Evolutionary conservation across 495 filamentous ascomycete genomes (phyloP).

Genomic region (Penicillium lagena): DNA sequence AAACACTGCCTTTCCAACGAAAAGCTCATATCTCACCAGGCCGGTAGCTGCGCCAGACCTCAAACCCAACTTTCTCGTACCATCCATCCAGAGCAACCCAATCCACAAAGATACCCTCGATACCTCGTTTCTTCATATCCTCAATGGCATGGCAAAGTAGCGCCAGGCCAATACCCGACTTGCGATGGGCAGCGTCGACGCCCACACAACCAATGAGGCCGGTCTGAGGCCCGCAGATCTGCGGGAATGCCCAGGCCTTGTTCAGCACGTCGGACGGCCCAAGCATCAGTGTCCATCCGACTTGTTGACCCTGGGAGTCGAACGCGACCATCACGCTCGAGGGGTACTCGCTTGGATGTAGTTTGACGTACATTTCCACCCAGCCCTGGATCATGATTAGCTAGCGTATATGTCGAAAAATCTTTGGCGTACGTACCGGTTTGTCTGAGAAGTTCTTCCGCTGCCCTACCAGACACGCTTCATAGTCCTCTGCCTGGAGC

Average conservation of each 20-base stretch:
- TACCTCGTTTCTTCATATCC: constrained; percentile 39
- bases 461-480: constrained; percentile 40
- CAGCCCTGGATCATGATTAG: constrained; percentile 28
- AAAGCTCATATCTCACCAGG: constrained; percentile 21
- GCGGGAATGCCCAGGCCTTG: constrained; percentile 39
- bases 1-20: too few species aligned
- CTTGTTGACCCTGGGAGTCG: constrained; percentile 31
- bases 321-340: constrained; percentile 41
- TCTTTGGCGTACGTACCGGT: constrained; percentile 15
- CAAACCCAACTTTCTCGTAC: constrained; percentile 45
- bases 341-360: constrained; percentile 33
- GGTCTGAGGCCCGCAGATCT: constrained; percentile 36
- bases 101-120: constrained; percentile 45
- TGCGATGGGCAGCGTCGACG: constrained; percentile 33
- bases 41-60: constrained; percentile 37
- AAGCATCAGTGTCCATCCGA: constrained; percentile 47
- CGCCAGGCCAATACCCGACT: constrained; percentile 39
- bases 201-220: constrained; percentile 47
- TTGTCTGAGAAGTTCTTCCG: constrained; percentile 36
- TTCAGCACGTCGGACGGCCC: constrained; percentile 23
- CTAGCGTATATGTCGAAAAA: neutral
- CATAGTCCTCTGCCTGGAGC: constrained; percentile 29
- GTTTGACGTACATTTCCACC: constrained; percentile 37
- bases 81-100: constrained; percentile 44
- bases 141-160: constrained; percentile 43